These are phyloP conservation scores for Arachis hypogaea DNA, from an alignment of 306 rosid genomes.

Conservation along the genomic window DNA sequence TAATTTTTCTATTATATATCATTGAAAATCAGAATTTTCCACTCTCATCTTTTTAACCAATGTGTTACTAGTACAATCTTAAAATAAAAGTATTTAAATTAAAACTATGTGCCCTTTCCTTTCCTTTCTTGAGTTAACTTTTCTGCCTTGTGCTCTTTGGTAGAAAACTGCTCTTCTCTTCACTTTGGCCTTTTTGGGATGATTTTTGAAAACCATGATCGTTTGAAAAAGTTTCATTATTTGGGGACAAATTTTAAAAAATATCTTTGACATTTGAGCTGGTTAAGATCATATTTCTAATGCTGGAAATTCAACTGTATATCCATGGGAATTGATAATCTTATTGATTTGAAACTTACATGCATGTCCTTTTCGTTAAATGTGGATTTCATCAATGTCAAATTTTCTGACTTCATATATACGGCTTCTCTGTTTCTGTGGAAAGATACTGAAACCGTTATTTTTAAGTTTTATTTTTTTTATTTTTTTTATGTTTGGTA, in stretches of 20 bases:
- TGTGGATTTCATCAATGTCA: constrained; percentile 40
- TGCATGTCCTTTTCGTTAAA: constrained; percentile 35
- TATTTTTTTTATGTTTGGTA: too few species aligned
- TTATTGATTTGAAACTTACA: constrained; percentile 44
- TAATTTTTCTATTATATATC: too few species aligned
- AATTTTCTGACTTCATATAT: constrained; percentile 44
- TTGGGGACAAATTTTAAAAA: constrained; percentile 41
- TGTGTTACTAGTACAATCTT: too few species aligned
- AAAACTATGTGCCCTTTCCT: constrained; percentile 33
- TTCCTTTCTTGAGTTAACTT: constrained; percentile 52
- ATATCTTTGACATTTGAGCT: constrained; percentile 46
- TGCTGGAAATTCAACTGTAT: constrained; percentile 33
- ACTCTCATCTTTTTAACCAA: too few species aligned
- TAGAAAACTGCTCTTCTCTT: constrained; percentile 42
- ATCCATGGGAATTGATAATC: constrained; percentile 37
- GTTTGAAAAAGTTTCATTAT: constrained; percentile 54
- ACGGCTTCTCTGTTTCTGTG: constrained; percentile 38
- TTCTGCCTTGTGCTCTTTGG: constrained; percentile 39
- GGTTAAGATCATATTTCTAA: constrained; percentile 48
- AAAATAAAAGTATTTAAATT: too few species aligned
- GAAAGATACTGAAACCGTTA: constrained; percentile 42
- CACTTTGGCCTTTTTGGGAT: constrained; percentile 44
- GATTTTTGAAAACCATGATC: constrained; percentile 47
- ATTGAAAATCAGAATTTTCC: too few species aligned
- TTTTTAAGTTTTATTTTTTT: neutral